phyloP scores from a whole-genome alignment of 495 filamentous ascomycete genomes.

The Neurospora sp. region DNA sequence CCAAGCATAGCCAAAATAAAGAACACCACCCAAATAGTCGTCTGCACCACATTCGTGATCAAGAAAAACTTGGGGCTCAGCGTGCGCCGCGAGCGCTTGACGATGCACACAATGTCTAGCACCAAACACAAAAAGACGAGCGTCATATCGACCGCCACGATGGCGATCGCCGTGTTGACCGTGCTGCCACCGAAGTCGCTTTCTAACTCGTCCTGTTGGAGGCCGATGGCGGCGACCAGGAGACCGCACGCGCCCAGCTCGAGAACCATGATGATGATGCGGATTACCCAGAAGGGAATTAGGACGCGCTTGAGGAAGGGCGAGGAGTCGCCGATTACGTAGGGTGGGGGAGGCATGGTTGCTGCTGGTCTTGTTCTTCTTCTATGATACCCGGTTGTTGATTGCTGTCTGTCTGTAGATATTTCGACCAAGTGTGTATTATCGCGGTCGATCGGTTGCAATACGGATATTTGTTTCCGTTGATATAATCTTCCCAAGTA shows the following conservation, averaged over 20 bases:
- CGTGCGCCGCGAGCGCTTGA: conserved; percentile 21
- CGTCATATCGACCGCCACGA: conserved; percentile 11
- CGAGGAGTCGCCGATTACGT: conserved; percentile 21
- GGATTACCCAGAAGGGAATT: conserved; percentile 86
- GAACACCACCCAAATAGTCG: conserved; percentile 10
- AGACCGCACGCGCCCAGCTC: conserved; percentile 15
- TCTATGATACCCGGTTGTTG: not conserved
- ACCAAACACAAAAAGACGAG: conserved; percentile 15
- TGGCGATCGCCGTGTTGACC: conserved; percentile 8
- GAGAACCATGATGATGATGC: conserved; percentile 37
- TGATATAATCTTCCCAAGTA: not conserved
- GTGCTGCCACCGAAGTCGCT: not conserved
- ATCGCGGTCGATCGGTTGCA: not conserved
- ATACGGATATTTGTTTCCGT: no score
- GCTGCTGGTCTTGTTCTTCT: not conserved
- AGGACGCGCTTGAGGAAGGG: conserved; percentile 46
- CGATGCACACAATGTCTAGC: conserved; percentile 23
- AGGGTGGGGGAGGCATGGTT: conserved; percentile 11
- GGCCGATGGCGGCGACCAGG: conserved; percentile 8
- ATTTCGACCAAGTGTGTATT: not conserved
- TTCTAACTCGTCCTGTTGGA: conserved; percentile 5
- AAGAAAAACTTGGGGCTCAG: conserved; percentile 22
- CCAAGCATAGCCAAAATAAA: conserved; percentile 16
- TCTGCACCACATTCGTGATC: conserved; percentile 18
- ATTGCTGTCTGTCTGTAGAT: not conserved